Evolutionary conservation across 2,329 filamentous ascomycete genomes (phyloP), one percentile per base, ranked within the genome.

Genomic region (Aureobasidium sp.): DNA sequence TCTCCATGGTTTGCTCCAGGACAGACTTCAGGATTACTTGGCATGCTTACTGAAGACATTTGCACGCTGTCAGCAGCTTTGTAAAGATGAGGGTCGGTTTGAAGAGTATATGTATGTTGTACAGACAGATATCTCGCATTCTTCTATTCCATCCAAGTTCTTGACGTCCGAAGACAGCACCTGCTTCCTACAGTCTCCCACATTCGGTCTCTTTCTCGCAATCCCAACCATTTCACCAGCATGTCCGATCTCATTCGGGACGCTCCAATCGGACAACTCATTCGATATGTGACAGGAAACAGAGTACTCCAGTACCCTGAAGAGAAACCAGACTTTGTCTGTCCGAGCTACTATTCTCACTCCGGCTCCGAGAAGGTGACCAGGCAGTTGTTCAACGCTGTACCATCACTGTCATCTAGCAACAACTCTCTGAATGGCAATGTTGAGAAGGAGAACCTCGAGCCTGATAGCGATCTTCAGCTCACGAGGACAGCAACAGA

Each of bases 301-400:
- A 74, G 74, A 60, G 68, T 75, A 39, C 72, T 81, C 33, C 67
- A 74, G 62, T 81, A 79, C 63, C 72, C 74, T 33, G 79, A 81
- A 70, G 85, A 87, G 65, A 74, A 74, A 63, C 66, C 78, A 24
- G 82, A 75, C 66, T 87, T 85, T 66, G 68, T 78, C 62, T 73
- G 81, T 5, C 84, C 83, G 2, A 64, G 66, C 50, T 67, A 68
- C 33, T 81, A 81, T 64, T 70, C 68, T 8, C 66, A 69, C 1
- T 65, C 69, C 11, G 61, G 62, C 2, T 14, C 11, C 11, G 52
- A 49, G 22, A 52, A 60, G 37, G 3, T 12, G 17, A 6, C 40
- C 6, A 29, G 3, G 15, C 22, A 12, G 29, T 22, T 31, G 2
- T 45, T 35, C 12, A 31, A 24, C 3, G 27, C n/a, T 11, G 35